phyloP scores from a whole-genome alignment of 2,329 filamentous ascomycete species.

The Fusarium duplospermum region DNA sequence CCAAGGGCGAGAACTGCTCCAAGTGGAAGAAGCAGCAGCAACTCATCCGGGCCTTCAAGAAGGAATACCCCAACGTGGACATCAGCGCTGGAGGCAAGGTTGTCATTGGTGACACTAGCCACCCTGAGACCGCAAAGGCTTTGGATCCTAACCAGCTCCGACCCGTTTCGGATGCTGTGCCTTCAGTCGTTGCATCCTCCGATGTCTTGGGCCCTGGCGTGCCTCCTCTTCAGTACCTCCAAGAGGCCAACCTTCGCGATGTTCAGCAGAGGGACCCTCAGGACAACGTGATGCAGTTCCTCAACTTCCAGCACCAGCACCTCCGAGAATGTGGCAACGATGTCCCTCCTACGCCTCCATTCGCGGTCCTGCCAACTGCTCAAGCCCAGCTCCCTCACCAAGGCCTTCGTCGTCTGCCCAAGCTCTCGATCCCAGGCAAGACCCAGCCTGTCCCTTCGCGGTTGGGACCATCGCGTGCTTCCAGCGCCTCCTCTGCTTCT shows the following conservation, averaged over 20 bases:
- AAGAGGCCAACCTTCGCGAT: conserved; percentile 77
- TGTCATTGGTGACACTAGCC: conserved; percentile 84
- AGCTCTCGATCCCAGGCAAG: conserved; percentile 67
- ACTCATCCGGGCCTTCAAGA: conserved; percentile 78
- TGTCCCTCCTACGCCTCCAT: conserved; percentile 76
- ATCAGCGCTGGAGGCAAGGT: conserved; percentile 71
- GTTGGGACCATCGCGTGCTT: conserved; percentile 44
- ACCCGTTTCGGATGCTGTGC: conserved; percentile 79
- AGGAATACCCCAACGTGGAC: conserved; percentile 76
- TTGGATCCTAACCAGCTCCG: conserved; percentile 68
- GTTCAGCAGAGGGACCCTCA: conserved; percentile 83
- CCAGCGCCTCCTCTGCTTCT: conserved; percentile 44
- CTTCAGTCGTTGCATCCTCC: conserved; percentile 90
- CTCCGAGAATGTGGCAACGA: conserved; percentile 59
- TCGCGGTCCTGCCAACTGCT: conserved; percentile 65
- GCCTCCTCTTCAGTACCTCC: conserved; percentile 75
- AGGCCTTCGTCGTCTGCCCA: conserved; percentile 69
- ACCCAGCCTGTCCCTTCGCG: conserved; percentile 43
- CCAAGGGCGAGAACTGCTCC: conserved; percentile 86
- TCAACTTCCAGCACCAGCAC: conserved; percentile 78
- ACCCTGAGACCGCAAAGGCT: conserved; percentile 72
- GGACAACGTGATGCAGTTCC: conserved; percentile 92
- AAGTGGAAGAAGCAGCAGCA: conserved; percentile 86
- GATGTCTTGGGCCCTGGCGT: conserved; percentile 83
- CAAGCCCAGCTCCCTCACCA: conserved; percentile 61